phyloP scores from a whole-genome alignment of 2,329 filamentous ascomycete species.

The Hymenoscyphus repandus region DNA sequence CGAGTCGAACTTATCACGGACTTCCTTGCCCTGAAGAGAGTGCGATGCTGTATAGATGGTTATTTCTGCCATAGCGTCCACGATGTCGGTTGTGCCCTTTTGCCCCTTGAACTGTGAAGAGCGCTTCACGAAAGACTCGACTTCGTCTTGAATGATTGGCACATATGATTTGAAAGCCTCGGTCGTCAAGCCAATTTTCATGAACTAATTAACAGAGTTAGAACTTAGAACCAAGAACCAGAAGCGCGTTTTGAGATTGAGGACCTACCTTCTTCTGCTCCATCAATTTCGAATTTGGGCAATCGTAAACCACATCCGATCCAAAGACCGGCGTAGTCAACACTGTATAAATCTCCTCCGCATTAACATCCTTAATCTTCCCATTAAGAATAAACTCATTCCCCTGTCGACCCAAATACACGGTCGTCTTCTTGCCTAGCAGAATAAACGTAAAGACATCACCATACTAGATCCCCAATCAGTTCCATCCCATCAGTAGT shows the following conservation, averaged over 20 bases:
- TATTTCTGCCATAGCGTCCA: slow-evolving; percentile 74
- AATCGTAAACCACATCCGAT: slow-evolving; percentile 83
- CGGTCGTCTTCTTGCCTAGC: slow-evolving; percentile 83
- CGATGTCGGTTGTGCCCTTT: slow-evolving; percentile 65
- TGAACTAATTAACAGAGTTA: slow-evolving; percentile 48
- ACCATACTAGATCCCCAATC: slow-evolving; percentile 56
- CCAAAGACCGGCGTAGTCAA: slow-evolving; percentile 72
- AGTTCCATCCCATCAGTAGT: not conserved
- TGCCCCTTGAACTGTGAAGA: slow-evolving; percentile 61
- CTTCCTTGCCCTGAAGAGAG: slow-evolving; percentile 77
- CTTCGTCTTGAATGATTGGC: slow-evolving; percentile 70
- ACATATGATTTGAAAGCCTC: slow-evolving; percentile 73
- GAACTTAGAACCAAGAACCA: slow-evolving; percentile 1
- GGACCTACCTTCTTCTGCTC: slow-evolving; percentile 81
- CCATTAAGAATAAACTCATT: slow-evolving; percentile 92
- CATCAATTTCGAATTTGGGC: slow-evolving; percentile 88
- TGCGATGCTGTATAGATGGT: slow-evolving; percentile 88
- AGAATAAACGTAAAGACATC: slow-evolving; percentile 87
- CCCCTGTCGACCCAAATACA: slow-evolving; percentile 73
- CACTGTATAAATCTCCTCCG: slow-evolving; percentile 83
- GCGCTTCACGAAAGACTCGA: slow-evolving; percentile 66
- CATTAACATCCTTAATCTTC: slow-evolving; percentile 83
- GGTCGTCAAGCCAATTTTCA: slow-evolving; percentile 74
- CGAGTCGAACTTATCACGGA: slow-evolving; percentile 74
- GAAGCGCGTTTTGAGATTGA: not conserved